Conservation (phyloP, 2,329 filamentous ascomycete genomes). For the Penicillium decumbens region DNA sequence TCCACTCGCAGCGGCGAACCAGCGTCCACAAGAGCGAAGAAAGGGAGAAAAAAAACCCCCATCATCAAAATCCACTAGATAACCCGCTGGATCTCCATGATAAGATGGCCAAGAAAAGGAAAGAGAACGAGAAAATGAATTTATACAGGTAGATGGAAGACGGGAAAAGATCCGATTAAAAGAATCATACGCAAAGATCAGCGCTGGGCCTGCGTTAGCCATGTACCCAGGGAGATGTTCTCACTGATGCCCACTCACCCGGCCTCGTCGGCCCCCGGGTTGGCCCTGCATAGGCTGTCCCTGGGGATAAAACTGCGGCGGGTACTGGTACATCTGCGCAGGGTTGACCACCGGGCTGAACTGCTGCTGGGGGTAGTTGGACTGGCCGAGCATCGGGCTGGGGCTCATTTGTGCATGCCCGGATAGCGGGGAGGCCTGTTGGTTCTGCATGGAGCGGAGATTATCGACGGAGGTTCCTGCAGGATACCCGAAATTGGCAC, state of each 20-base stretch:
- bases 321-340: slow-evolving; percentile 50
- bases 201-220: slow-evolving; percentile 26
- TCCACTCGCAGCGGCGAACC: slow-evolving; percentile 36
- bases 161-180: slow-evolving; percentile 28
- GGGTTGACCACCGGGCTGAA: slow-evolving; percentile 44
- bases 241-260: slow-evolving; percentile 41
- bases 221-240: background rate
- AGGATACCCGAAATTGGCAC: slow-evolving; percentile 43
- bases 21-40: slow-evolving; percentile 36
- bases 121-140: slow-evolving; percentile 22
- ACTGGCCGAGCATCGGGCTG: slow-evolving; percentile 47
- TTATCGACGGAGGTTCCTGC: slow-evolving; percentile 37
- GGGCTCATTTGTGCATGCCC: slow-evolving; percentile 36
- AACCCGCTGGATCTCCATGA: slow-evolving; percentile 31
- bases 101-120: slow-evolving; percentile 14
- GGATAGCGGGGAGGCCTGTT: slow-evolving; percentile 33
- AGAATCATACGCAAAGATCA: slow-evolving; percentile 29
- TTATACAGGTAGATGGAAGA: slow-evolving; percentile 35
- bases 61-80: slow-evolving; percentile 27
- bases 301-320: slow-evolving; percentile 48
- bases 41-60: slow-evolving; percentile 3
- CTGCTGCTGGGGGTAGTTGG: slow-evolving; percentile 42
- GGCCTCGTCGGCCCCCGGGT: slow-evolving; percentile 51
- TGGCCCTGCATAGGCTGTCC: slow-evolving; percentile 43
- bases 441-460: slow-evolving; percentile 40